These are phyloP conservation scores for Iris macrosiphon DNA, from an alignment of 106 monocot species.

Conservation along the genomic window DNA sequence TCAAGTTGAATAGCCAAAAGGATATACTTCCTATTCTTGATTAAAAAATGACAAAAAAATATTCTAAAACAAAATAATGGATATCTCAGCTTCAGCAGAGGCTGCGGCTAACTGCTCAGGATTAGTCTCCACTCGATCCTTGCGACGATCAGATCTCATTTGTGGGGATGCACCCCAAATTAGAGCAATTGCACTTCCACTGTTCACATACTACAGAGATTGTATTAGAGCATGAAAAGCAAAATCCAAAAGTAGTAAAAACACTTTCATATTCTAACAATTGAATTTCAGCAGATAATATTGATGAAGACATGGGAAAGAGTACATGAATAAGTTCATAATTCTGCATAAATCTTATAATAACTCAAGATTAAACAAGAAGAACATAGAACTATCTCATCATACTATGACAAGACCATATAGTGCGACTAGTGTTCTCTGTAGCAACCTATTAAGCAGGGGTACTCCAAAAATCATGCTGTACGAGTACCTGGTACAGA, in stretches of 20 bases:
- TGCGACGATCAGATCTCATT: conserved; percentile 82
- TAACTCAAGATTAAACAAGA: too few species aligned
- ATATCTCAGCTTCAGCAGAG: conserved; percentile 94
- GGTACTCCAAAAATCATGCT: too few species aligned
- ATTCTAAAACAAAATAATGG: conserved; percentile 24
- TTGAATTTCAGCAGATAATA: too few species aligned
- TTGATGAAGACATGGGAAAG: too few species aligned
- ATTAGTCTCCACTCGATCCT: conserved; percentile 93
- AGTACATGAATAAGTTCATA: too few species aligned
- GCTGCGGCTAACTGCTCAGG: conserved; percentile 89
- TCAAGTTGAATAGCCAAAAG: conserved; percentile 36
- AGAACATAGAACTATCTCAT: too few species aligned
- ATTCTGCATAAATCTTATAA: too few species aligned
- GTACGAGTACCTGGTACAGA: too few species aligned
- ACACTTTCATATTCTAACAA: too few species aligned
- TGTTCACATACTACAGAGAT: conserved; percentile 25
- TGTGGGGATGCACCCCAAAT: conserved; percentile 98
- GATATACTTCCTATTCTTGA: neutral
- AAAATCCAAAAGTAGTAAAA: neutral
- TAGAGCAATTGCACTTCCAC: conserved; percentile 52
- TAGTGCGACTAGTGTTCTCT: too few species aligned
- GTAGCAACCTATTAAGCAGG: too few species aligned
- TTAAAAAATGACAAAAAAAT: neutral
- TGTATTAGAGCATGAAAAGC: neutral
- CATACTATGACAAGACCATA: too few species aligned